These are phyloP conservation scores for Anthracocystis walkeri DNA, from an alignment of 1,284 basidiomycete genomes.

Conservation along the genomic window DNA sequence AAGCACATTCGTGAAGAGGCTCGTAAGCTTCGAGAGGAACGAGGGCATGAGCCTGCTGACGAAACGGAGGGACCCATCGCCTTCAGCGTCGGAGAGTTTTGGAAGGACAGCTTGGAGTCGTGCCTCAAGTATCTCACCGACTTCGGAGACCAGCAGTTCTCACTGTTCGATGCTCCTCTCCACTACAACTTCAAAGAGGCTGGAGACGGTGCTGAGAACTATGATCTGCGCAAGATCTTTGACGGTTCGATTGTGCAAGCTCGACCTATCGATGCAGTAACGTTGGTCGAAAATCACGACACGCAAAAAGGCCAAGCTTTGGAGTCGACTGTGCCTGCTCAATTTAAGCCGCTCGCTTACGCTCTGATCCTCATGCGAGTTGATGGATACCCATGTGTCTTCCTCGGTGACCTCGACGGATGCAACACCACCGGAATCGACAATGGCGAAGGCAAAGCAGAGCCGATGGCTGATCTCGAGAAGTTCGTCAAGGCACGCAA, in stretches of 20 bases:
- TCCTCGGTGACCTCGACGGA: conserved; percentile 87
- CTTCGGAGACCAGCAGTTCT: conserved; percentile 73
- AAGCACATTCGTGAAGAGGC: conserved; percentile 72
- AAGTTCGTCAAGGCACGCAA: conserved; percentile 74
- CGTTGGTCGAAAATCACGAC: conserved; percentile 74
- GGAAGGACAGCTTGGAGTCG: conserved; percentile 52
- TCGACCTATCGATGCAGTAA: conserved; percentile 75
- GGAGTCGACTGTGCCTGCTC: conserved; percentile 73
- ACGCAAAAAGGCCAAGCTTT: conserved; percentile 72
- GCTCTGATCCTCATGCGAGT: conserved; percentile 85
- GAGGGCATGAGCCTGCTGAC: conserved; percentile 43
- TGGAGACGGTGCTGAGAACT: conserved; percentile 72
- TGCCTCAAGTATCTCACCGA: conserved; percentile 68
- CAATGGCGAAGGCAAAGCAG: conserved; percentile 70
- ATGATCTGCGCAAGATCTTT: conserved; percentile 74
- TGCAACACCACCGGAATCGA: conserved; percentile 54
- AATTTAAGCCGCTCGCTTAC: conserved; percentile 78
- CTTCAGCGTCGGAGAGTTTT: conserved; percentile 63
- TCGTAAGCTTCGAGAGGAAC: conserved; percentile 46
- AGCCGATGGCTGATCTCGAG: conserved; percentile 60
- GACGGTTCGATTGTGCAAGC: conserved; percentile 74
- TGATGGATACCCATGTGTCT: conserved; percentile 91
- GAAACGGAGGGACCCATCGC: conserved; percentile 58
- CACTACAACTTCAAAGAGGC: conserved; percentile 75
- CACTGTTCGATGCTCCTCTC: conserved; percentile 74